Evolutionary conservation across 768 basidiomycete species (phyloP).

Genomic region (Phaeotremella fagi): DNA sequence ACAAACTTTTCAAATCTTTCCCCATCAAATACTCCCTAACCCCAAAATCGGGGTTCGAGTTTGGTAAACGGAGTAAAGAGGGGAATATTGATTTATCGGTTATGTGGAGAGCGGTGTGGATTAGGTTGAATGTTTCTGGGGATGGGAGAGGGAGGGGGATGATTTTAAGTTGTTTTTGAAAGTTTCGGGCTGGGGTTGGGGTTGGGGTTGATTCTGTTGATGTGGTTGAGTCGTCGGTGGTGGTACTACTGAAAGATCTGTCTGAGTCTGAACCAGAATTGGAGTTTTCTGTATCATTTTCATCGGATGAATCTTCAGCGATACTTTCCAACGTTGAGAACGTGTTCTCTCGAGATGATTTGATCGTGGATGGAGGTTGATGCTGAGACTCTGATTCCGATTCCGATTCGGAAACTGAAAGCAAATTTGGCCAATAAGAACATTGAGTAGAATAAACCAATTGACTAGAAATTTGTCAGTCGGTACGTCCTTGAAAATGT

Average conservation of each 20-base stretch:
- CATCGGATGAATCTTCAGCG: neutral
- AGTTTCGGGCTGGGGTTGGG: neutral
- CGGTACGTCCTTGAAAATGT: too few relatives aligned
- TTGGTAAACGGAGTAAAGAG: constrained; percentile 8
- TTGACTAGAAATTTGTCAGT: constrained; percentile 9
- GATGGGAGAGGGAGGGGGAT: constrained; percentile 11
- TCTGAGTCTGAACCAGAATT: neutral
- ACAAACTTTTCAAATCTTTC: too few relatives aligned
- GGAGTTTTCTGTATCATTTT: neutral
- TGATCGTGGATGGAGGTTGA: neutral
- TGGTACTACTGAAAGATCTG: neutral
- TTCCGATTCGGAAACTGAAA: neutral
- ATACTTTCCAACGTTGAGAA: neutral
- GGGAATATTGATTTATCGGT: constrained; percentile 3
- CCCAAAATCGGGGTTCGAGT: too few relatives aligned
- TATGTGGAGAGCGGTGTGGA: constrained; percentile 11
- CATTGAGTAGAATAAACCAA: constrained; percentile 22
- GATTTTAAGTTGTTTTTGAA: constrained; percentile 1
- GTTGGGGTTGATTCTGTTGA: neutral
- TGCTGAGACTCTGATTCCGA: neutral
- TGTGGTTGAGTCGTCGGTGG: neutral
- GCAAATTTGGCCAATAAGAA: constrained; percentile 8
- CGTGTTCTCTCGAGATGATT: neutral
- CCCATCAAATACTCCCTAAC: too few relatives aligned
- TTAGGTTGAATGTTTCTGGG: constrained; percentile 11